Evolutionary conservation across 495 filamentous ascomycete species (phyloP).

Genomic region (Podospora australis): DNA sequence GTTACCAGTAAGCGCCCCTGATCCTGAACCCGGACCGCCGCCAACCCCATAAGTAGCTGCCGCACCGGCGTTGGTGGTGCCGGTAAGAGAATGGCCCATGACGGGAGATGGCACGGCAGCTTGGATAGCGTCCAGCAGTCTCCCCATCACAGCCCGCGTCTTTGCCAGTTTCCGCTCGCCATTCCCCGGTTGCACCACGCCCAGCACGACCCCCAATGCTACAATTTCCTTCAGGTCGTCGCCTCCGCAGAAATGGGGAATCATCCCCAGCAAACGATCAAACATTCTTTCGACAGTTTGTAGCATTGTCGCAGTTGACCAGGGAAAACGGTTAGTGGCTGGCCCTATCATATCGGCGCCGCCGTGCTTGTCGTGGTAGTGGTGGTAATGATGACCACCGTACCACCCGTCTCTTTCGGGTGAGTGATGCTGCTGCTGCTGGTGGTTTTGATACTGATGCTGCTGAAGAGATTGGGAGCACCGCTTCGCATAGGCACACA

Average conservation of each 20-base stretch:
- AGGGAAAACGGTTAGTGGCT: no score
- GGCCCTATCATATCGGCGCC: not conserved
- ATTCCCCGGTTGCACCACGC: not conserved
- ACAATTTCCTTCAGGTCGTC: not conserved
- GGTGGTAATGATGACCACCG: not conserved
- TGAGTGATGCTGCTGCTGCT: not conserved
- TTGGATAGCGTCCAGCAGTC: not conserved
- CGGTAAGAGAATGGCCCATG: no score
- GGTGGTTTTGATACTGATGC: not conserved
- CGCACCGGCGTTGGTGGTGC: not conserved
- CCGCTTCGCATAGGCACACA: constrained; percentile 32
- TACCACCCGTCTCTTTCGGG: not conserved
- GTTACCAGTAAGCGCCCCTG: not conserved
- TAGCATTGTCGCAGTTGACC: not conserved
- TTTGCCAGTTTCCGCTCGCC: not conserved
- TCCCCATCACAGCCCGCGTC: not conserved
- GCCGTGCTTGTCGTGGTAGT: not conserved
- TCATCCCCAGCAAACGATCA: not conserved
- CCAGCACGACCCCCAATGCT: constrained; percentile 1
- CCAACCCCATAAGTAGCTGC: not conserved
- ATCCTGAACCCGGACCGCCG: not conserved
- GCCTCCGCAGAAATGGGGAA: not conserved
- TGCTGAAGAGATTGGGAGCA: not conserved
- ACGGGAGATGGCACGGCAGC: not conserved
- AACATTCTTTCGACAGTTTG: not conserved